These are phyloP conservation scores for Croton laevigatus DNA, from an alignment of 441 rosid genomes.

Conservation along the genomic window DNA sequence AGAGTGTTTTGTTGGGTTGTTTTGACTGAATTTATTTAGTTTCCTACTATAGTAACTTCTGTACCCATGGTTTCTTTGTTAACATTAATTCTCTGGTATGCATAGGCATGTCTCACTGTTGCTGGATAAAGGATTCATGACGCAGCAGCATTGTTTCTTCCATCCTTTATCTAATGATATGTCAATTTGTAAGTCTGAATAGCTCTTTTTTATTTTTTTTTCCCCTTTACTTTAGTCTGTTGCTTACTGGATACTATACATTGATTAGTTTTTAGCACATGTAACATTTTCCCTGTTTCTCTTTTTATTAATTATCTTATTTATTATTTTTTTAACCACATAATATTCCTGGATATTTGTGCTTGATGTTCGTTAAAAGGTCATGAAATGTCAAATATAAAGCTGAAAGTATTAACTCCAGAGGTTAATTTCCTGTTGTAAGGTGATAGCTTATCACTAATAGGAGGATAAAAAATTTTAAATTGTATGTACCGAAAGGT, in stretches of 20 bases:
- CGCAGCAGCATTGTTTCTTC: slow-evolving; percentile 65
- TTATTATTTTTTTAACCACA: no score
- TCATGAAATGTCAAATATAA: not conserved
- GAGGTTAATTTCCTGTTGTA: not conserved
- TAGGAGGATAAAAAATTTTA: not conserved
- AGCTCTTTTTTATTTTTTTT: not conserved
- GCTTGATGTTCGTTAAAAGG: no score
- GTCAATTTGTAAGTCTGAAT: slow-evolving; percentile 59
- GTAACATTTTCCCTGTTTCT: no score
- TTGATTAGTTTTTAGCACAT: no score
- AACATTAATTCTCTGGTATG: slow-evolving; percentile 15
- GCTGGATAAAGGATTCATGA: slow-evolving; percentile 70
- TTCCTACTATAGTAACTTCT: no score
- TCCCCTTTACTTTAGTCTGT: not conserved
- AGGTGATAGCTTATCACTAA: no score
- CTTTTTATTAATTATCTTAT: not conserved
- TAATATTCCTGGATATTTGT: no score
- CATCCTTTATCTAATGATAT: slow-evolving; percentile 82
- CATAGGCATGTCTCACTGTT: slow-evolving; percentile 68
- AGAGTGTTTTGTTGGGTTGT: not conserved
- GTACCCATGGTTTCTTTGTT: no score
- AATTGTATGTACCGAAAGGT: not conserved
- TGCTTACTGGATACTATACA: no score
- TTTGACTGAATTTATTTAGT: not conserved
- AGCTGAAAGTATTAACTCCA: not conserved